phyloP scores from a whole-genome alignment of 345 rosid genomes.

The Rhodamnia argentea region DNA sequence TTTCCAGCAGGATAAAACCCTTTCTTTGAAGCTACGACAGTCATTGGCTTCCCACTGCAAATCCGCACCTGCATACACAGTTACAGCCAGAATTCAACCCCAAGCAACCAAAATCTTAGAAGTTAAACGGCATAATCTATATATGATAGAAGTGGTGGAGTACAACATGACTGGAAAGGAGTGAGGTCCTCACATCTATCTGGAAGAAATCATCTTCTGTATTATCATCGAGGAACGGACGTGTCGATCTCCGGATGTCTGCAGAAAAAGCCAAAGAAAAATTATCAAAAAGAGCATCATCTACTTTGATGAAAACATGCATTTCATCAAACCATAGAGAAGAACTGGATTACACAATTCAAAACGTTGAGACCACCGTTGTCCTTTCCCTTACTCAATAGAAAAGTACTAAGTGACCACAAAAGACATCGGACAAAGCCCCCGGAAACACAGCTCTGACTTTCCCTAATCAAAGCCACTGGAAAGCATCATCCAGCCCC shows the following conservation, averaged over 20 bases:
- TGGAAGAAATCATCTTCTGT: conserved; percentile 66
- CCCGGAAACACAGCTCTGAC: background rate
- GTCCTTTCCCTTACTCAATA: background rate
- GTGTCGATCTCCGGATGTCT: conserved; percentile 66
- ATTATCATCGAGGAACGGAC: conserved; percentile 58
- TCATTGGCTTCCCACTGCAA: conserved; percentile 78
- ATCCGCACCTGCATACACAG: conserved; percentile 50
- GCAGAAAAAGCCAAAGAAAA: conserved; percentile 2
- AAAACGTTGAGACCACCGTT: background rate
- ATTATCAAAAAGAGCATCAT: background rate
- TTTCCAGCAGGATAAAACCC: conserved; percentile 88
- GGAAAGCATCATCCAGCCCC: background rate
- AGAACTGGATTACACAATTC: background rate
- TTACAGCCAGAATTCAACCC: background rate
- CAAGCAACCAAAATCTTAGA: background rate
- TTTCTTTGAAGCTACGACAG: conserved; percentile 53
- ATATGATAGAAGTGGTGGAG: background rate
- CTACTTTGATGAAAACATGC: background rate
- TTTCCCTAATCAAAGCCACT: background rate
- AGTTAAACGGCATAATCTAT: background rate
- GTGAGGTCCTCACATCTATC: conserved; percentile 57
- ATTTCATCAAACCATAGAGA: background rate
- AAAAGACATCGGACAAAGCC: background rate
- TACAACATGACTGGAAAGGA: background rate
- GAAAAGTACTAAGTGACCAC: background rate